Conservation (phyloP, 2,329 filamentous ascomycete genomes). For the Fusarium duplospermum region DNA sequence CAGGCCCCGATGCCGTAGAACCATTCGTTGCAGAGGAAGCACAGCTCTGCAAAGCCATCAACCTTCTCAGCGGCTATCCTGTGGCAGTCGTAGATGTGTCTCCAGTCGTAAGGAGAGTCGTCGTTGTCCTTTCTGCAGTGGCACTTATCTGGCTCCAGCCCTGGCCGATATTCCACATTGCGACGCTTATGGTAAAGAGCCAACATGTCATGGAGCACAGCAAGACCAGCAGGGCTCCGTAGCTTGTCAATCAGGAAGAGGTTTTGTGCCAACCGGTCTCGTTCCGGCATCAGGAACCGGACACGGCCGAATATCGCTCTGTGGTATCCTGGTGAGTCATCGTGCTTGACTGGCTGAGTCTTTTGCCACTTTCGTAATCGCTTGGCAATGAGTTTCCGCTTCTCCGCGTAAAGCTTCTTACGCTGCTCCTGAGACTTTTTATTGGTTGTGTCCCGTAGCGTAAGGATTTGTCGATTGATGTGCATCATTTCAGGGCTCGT, state of each 20-base stretch:
- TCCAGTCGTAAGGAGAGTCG: neutral
- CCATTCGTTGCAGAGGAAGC: neutral
- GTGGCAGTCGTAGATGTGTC: neutral
- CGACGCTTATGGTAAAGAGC: neutral
- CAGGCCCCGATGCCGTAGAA: neutral
- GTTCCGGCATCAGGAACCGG: neutral
- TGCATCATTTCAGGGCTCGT: neutral
- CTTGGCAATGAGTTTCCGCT: neutral
- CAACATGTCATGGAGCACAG: neutral
- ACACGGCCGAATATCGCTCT: neutral
- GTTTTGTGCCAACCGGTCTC: neutral
- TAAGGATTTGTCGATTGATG: neutral
- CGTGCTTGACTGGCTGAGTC: neutral
- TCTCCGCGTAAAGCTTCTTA: neutral
- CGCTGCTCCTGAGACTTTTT: neutral
- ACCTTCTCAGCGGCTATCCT: neutral
- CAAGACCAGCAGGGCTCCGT: neutral
- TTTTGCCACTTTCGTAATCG: neutral
- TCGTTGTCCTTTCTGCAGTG: neutral
- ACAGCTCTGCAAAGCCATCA: neutral
- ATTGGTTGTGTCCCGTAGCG: neutral
- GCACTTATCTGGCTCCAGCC: neutral
- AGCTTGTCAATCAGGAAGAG: neutral
- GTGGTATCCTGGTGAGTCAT: neutral
- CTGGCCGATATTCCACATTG: neutral